Evolutionary conservation across 2,329 filamentous ascomycete genomes (phyloP).

Genomic region (Trichoderma sp.): DNA sequence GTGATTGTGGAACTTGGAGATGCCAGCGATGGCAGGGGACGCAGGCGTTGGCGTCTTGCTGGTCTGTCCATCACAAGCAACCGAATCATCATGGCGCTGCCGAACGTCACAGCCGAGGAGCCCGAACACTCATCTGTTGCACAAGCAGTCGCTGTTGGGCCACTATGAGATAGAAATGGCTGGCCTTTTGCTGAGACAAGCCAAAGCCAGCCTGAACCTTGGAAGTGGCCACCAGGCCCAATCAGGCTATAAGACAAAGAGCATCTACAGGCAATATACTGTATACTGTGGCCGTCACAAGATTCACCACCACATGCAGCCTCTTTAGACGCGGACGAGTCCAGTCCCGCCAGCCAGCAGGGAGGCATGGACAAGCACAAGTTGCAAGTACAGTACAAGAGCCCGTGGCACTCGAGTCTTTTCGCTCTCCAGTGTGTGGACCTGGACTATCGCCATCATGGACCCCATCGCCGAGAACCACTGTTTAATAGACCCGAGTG

Average conservation of each 20-base stretch:
- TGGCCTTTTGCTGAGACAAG: not conserved
- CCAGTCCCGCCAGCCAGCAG: not conserved
- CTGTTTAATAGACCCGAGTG: constrained; percentile 11
- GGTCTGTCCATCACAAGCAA: not conserved
- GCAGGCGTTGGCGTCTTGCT: not conserved
- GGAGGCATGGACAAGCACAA: not conserved
- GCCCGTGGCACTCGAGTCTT: not conserved
- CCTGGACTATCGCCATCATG: not conserved
- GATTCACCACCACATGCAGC: constrained; percentile 17
- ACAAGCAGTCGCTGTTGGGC: not conserved
- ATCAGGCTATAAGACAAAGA: not conserved
- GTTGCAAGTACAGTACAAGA: not conserved
- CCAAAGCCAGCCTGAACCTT: not conserved
- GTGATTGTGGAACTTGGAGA: constrained; percentile 10
- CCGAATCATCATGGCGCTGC: not conserved
- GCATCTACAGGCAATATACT: not conserved
- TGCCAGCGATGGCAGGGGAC: not conserved
- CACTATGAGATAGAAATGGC: not conserved
- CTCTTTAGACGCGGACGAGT: constrained; percentile 11
- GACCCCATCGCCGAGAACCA: not conserved
- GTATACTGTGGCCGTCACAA: not conserved
- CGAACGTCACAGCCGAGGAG: constrained; percentile 13
- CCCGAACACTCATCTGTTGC: not conserved
- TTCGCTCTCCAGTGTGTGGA: not conserved
- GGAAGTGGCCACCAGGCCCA: not conserved